Conservation (phyloP, 495 filamentous ascomycete species). For the Xylaria cubensis region DNA sequence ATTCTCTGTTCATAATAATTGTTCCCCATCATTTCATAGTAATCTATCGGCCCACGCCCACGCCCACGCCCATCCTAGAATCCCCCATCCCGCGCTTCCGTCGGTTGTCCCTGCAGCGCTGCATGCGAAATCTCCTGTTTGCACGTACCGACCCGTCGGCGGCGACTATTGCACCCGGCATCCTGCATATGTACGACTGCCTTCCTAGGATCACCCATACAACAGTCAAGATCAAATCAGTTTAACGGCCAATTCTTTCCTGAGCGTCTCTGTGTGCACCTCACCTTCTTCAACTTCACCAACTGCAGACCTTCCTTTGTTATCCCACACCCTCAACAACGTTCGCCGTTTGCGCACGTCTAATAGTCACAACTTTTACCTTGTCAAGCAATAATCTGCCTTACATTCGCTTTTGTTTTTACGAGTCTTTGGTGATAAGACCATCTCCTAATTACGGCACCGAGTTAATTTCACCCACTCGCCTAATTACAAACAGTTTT, state of each 20-base stretch:
- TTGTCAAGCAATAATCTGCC: slow-evolving; percentile 13
- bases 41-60: background rate
- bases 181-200: slow-evolving; percentile 17
- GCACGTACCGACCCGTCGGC: slow-evolving; percentile 13
- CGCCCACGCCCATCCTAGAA: slow-evolving; percentile 5
- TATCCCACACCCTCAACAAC: slow-evolving; percentile 28
- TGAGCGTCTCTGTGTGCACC: slow-evolving; percentile 23
- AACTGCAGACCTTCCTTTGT: slow-evolving; percentile 43
- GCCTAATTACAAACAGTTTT: slow-evolving; percentile 18
- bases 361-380: slow-evolving; percentile 16
- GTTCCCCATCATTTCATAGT: slow-evolving; percentile 16
- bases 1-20: slow-evolving; percentile 20
- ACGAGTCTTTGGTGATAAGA: background rate
- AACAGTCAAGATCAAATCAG: slow-evolving; percentile 3
- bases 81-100: background rate
- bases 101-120: slow-evolving; percentile 1
- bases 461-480: slow-evolving; percentile 15
- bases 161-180: slow-evolving; percentile 21
- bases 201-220: background rate
- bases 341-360: background rate
- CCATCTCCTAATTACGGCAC: slow-evolving; percentile 6
- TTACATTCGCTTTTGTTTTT: slow-evolving; percentile 21
- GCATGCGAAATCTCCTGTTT: slow-evolving; percentile 4
- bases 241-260: slow-evolving; percentile 23
- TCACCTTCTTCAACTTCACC: slow-evolving; percentile 35